A percentile compares a stretch with the other conserved stretches of the same genome.
Evolutionary conservation across 352 stramenopile species (phyloP).

Genomic region (Peronospora belbahrii): DNA sequence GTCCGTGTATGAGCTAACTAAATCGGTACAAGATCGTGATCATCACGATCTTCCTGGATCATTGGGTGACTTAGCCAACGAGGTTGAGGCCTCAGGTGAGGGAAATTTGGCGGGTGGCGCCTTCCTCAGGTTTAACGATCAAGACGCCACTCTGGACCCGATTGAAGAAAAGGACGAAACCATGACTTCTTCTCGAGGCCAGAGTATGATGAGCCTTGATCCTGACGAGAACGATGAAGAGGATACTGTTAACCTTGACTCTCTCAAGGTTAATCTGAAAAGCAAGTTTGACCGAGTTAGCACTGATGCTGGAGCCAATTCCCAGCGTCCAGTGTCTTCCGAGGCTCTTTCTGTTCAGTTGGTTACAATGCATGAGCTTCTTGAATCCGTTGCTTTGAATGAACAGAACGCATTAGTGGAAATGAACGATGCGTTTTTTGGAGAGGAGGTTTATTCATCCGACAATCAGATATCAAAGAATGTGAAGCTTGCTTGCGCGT

Average conservation of each 20-base stretch:
- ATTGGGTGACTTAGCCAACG: conserved; percentile 20
- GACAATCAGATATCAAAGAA: conserved; percentile 8
- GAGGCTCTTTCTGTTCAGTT: conserved; percentile 11
- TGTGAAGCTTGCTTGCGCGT: conserved; percentile 33
- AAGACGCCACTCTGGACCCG: conserved; percentile 45
- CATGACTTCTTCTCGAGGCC: conserved; percentile 31
- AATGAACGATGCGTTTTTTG: conserved; percentile 18
- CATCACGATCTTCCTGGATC: conserved; percentile 20
- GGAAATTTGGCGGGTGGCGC: conserved; percentile 2
- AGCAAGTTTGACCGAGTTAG: conserved; percentile 64
- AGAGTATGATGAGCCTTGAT: conserved; percentile 77
- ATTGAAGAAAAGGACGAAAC: conserved; percentile 65
- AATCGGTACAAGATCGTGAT: conserved; percentile 16
- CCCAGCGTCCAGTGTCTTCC: conserved; percentile 1
- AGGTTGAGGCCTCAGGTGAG: conserved; percentile 17
- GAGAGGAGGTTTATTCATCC: conserved; percentile 2
- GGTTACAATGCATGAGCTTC: conserved; percentile 42
- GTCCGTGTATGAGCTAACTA: conserved; percentile 33
- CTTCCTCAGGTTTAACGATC: conserved; percentile 13
- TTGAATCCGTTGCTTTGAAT: conserved; percentile 27
- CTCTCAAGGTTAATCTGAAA: conserved; percentile 67
- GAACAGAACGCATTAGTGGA: conserved; percentile 11
- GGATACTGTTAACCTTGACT: conserved; percentile 39
- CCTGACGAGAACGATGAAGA: conserved; percentile 54
- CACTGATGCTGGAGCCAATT: conserved; percentile 12